Evolutionary conservation across 139 green algal species (phyloP).

Genomic region (Haematococcus sp.): DNA sequence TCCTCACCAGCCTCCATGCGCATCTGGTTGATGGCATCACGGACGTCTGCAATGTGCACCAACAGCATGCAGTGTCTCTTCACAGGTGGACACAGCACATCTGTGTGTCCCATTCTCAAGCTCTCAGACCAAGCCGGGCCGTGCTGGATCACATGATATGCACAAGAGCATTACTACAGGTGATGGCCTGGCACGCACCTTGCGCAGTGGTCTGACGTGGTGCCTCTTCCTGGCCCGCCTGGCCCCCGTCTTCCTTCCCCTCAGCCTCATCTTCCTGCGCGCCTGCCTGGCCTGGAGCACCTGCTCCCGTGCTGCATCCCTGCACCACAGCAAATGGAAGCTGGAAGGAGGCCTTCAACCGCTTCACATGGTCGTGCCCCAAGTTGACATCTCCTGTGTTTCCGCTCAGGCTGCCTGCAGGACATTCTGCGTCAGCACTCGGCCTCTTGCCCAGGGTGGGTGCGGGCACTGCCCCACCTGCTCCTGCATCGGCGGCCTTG

Average conservation of each 20-base stretch:
- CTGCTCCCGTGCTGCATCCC: too few relatives aligned
- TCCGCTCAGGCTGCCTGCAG: not conserved
- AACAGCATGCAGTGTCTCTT: not conserved
- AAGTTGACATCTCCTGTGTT: not conserved
- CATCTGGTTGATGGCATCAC: constrained; percentile 21
- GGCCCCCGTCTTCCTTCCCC: too few relatives aligned
- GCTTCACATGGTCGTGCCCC: not conserved
- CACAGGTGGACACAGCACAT: not conserved
- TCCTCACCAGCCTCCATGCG: not conserved
- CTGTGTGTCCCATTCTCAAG: too few relatives aligned
- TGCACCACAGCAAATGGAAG: not conserved
- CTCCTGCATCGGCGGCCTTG: not conserved
- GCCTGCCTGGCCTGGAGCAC: too few relatives aligned
- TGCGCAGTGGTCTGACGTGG: too few relatives aligned
- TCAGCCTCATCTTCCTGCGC: too few relatives aligned
- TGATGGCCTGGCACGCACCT: too few relatives aligned
- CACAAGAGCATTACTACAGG: too few relatives aligned
- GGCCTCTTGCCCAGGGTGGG: not conserved
- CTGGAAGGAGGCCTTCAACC: not conserved
- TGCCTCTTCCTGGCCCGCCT: too few relatives aligned
- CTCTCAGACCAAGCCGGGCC: too few relatives aligned
- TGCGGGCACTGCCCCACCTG: not conserved
- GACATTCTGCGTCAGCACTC: not conserved
- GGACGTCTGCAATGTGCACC: constrained; percentile 14
- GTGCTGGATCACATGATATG: too few relatives aligned